Evolutionary conservation across 495 filamentous ascomycete genomes (phyloP).

Genomic region (Pyrenula massariospora): DNA sequence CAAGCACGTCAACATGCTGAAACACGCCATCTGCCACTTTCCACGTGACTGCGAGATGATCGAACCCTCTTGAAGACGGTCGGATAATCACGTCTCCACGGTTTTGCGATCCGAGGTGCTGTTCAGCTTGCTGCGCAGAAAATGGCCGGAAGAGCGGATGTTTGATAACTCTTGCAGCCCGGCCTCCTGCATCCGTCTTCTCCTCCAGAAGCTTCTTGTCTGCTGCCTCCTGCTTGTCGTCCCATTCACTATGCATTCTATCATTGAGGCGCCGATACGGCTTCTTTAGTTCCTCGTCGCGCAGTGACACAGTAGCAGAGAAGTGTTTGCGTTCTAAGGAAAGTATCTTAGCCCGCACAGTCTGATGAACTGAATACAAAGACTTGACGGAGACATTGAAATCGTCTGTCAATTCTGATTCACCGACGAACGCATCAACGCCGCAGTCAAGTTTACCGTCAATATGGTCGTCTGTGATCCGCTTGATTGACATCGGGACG

Average conservation of each 20-base stretch:
- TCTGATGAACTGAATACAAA: conserved; percentile 62
- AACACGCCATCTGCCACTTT: conserved; percentile 92
- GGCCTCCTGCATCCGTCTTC: conserved; percentile 69
- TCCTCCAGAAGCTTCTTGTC: conserved; percentile 68
- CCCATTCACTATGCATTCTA: conserved; percentile 71
- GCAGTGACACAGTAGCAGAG: conserved; percentile 67
- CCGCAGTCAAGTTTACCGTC: conserved; percentile 90
- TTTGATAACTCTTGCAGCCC: conserved; percentile 88
- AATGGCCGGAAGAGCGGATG: conserved; percentile 90
- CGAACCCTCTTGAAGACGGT: conserved; percentile 83
- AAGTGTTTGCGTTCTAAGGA: conserved; percentile 77
- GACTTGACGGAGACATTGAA: conserved; percentile 41
- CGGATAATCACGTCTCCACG: conserved; percentile 89
- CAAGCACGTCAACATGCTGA: conserved; percentile 94
- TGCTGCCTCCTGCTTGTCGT: conserved; percentile 62
- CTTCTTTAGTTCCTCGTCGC: conserved; percentile 63
- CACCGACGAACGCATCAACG: conserved; percentile 74
- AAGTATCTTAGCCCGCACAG: conserved; percentile 73
- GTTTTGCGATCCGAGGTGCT: conserved; percentile 75
- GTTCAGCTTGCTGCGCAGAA: conserved; percentile 85
- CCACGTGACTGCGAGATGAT: conserved; percentile 95
- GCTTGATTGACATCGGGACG: conserved; percentile 75
- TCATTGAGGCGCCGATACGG: conserved; percentile 56
- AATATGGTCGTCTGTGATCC: conserved; percentile 81
- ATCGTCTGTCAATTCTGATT: conserved; percentile 57